Conservation (phyloP, 306 rosid species). For the Echinosophora koreensis region DNA sequence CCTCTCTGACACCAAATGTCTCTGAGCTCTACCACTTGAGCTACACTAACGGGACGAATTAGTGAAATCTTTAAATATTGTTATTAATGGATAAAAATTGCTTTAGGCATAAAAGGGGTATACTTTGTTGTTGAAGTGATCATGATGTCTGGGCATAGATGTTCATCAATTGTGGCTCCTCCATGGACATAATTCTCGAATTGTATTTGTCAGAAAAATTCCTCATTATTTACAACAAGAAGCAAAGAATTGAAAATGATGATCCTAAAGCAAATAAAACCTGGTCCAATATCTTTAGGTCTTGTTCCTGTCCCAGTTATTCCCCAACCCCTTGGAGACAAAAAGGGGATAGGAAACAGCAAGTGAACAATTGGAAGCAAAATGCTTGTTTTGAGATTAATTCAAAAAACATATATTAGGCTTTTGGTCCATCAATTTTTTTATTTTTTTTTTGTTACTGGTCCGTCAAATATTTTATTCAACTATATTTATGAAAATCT, state of each 20-base stretch:
- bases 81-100: no score
- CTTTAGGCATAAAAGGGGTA: no score
- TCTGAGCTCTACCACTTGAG: no score
- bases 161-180: neutral
- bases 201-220: conserved; percentile 8
- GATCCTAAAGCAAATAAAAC: neutral
- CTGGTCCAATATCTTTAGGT: neutral
- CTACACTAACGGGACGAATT: no score
- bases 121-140: neutral
- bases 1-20: no score
- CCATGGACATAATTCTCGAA: neutral
- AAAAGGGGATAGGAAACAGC: conserved; percentile 23
- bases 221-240: neutral
- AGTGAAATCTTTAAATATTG: neutral
- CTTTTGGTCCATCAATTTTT: no score
- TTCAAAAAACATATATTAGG: neutral
- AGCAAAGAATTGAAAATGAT: neutral
- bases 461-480: no score
- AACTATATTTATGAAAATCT: no score
- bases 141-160: neutral
- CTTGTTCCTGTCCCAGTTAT: conserved; percentile 21
- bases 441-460: no score
- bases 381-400: conserved; percentile 23
- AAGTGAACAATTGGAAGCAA: conserved; percentile 8
- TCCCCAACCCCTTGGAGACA: conserved; percentile 37